phyloP scores from a whole-genome alignment of 148 eudicot species.

The Camellia granthamiana region DNA sequence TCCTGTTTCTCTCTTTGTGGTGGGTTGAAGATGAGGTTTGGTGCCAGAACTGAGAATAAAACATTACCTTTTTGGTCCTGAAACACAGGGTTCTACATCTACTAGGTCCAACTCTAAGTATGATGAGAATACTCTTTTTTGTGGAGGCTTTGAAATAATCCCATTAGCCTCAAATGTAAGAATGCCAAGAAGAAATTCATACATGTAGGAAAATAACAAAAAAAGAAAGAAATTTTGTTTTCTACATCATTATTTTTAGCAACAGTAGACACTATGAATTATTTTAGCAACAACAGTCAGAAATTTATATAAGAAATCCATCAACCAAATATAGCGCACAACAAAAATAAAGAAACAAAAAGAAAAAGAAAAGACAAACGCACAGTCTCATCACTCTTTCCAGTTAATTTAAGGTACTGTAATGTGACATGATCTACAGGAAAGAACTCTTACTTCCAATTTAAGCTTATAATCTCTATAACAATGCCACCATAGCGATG shows the following conservation, averaged over 20 bases:
- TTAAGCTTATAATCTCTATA: too few relatives aligned
- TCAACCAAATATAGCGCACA: neutral
- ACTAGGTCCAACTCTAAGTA: constrained; percentile 73
- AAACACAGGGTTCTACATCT: constrained; percentile 64
- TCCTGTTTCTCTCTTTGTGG: too few relatives aligned
- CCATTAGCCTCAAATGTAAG: constrained; percentile 9
- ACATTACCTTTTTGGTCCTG: too few relatives aligned
- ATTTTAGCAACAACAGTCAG: neutral
- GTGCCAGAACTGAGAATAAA: too few relatives aligned
- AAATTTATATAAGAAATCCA: neutral
- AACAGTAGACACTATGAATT: constrained; percentile 44
- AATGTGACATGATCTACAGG: constrained; percentile 82
- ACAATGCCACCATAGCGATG: too few relatives aligned
- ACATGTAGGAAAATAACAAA: neutral
- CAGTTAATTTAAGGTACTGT: too few relatives aligned
- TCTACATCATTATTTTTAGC: constrained; percentile 49
- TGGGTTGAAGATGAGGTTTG: too few relatives aligned
- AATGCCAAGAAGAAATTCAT: neutral
- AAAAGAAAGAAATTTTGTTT: neutral
- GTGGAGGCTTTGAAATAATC: constrained; percentile 56
- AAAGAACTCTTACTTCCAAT: constrained; percentile 37
- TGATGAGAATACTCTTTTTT: constrained; percentile 71
- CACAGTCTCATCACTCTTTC: too few relatives aligned
- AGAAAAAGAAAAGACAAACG: constrained; percentile 38
- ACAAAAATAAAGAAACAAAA: neutral